phyloP scores from a whole-genome alignment of 1,284 basidiomycete species.

The Cystobasidiaceae sp. region DNA sequence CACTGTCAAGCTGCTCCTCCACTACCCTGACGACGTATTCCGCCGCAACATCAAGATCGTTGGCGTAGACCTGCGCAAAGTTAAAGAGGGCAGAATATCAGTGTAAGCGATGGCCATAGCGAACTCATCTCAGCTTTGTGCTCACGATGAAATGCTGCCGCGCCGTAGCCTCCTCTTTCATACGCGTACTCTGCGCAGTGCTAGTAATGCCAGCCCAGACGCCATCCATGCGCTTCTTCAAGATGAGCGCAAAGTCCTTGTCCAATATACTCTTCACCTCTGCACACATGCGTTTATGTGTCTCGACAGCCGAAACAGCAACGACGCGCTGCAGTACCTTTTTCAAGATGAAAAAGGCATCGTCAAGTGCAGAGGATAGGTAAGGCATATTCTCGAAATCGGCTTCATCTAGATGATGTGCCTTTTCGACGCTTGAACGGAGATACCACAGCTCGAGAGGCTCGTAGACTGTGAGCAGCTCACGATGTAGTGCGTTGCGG shows the following conservation, averaged over 20 bases:
- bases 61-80: conserved; percentile 64
- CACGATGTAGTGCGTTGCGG: conserved; percentile 60
- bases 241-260: conserved; percentile 67
- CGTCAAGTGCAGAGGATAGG: conserved; percentile 66
- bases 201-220: conserved; percentile 57
- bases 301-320: conserved; percentile 57
- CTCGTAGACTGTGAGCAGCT: conserved; percentile 70
- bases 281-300: conserved; percentile 58
- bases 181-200: conserved; percentile 48
- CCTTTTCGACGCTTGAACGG: conserved; percentile 79
- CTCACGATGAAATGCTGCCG: conserved; percentile 68
- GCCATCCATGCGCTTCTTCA: conserved; percentile 76
- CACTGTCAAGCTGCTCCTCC: conserved; percentile 60
- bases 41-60: conserved; percentile 80
- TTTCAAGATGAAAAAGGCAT: conserved; percentile 89
- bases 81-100: background rate
- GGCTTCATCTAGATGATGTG: conserved; percentile 58
- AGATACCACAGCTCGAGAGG: conserved; percentile 91
- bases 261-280: conserved; percentile 70
- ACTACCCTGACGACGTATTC: conserved; percentile 77
- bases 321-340: conserved; percentile 68
- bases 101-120: background rate
- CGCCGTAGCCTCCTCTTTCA: conserved; percentile 60
- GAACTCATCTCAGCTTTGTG: background rate
- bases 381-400: conserved; percentile 58